Base-by-base conservation (phyloP, 371 early-diverging fungal genomes). In the Mortierella polycephala region DNA sequence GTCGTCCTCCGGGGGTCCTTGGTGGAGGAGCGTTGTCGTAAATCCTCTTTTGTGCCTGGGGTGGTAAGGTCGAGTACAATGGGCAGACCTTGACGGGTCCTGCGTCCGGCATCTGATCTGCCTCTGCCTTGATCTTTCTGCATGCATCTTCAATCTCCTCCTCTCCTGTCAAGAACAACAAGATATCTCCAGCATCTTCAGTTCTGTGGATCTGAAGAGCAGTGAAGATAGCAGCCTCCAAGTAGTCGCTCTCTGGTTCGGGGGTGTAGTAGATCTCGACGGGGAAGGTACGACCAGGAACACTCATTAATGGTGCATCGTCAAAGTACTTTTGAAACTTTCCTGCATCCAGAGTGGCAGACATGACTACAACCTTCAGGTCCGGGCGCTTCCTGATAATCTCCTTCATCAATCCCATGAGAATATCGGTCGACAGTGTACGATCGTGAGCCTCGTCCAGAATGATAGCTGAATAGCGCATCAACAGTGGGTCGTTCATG, bases 401-500 rank as follows among this genome's bases (percentile, higher is more conserved):
- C 70, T 95, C 91, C 82, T 97, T 96, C 71, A 98, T 83, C 57
- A 98, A 84, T 16, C 97, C 97, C 94, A 99, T 96, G 57, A 99
- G 83, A 71, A 99, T 94, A 85, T 99, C 99, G 12, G 98, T 98
- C 69, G 89, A 87, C n/a, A 95, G 73, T 41, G 94, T 96, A 77
- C 97, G 92, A 87, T 99, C 99, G 90, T 99, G 99, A 41, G 98
- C 99, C 84, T 99, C 99, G 81, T 99, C 99, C 52, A 99, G 88
- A 79, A 97, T 91, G 53, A 99, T 89, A 23, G 96, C 92, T 23
- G 96, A 95, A 81, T 98, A 98, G 30, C 95, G 84, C 44, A 83
- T 80, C 54, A 97, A 81, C 64, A 87, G 66, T 20, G 96, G 96
- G 83, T 98, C 97, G n/a, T 90, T 89, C 94, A 99, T 97, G 63